Percentiles rank a stretch among this genome's conserved stretches.
Evolutionary conservation across 345 rosid genomes (phyloP).

Genomic region (Citrus sp.): DNA sequence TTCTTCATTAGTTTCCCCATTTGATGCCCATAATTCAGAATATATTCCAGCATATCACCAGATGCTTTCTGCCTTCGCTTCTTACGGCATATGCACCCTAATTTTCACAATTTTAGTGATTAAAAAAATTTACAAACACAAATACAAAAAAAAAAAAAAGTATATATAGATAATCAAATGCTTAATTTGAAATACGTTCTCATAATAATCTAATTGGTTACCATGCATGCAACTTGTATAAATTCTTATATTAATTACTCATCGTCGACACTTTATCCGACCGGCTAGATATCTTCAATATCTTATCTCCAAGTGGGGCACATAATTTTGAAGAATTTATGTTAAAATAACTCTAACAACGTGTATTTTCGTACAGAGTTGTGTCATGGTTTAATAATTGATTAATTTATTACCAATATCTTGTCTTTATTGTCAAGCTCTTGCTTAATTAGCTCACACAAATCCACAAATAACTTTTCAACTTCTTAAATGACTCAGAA

Average conservation of each 20-base stretch:
- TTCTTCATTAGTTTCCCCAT: background rate
- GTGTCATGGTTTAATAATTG: background rate
- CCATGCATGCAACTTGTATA: background rate
- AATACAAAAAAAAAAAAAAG: background rate
- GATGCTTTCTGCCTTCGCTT: background rate
- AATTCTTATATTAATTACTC: background rate
- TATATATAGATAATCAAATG: background rate
- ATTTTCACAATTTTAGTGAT: background rate
- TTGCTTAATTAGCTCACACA: background rate
- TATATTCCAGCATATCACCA: background rate
- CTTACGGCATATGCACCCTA: background rate
- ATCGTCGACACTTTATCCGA: background rate
- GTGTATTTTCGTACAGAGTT: background rate
- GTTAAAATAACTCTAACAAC: background rate
- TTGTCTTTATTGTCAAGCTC: background rate
- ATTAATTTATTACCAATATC: background rate
- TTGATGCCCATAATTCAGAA: constrained; percentile 4
- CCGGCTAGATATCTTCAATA: background rate
- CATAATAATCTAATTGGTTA: background rate
- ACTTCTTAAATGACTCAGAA: no score
- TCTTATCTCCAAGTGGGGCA: background rate
- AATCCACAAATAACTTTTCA: background rate
- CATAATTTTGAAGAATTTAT: background rate
- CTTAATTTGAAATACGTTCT: background rate
- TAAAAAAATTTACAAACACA: background rate